A percentile compares a stretch with the other conserved stretches of the same genome.
phyloP scores from a whole-genome alignment of 495 filamentous ascomycete genomes.

The Monascus purpureus region DNA sequence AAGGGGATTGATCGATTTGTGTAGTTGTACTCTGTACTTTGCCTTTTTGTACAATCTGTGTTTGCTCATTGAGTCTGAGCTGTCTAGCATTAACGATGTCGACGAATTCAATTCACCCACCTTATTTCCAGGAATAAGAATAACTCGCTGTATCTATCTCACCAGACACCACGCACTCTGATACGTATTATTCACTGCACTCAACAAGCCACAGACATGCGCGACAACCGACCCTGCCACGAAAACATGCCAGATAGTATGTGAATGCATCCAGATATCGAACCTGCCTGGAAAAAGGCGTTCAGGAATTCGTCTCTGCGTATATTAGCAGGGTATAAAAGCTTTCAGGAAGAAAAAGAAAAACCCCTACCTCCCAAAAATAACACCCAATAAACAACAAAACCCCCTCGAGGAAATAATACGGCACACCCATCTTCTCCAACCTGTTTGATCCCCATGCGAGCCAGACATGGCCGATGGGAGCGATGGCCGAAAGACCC shows the following conservation, averaged over 20 bases:
- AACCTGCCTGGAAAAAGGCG: conserved; percentile 6
- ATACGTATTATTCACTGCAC: conserved; percentile 7
- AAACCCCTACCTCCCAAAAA: conserved; percentile 6
- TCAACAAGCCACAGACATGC: conserved; percentile 8
- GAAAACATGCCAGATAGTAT: conserved; percentile 11
- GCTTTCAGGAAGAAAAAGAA: neutral
- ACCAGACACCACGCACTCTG: conserved; percentile 1
- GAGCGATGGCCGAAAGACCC: conserved; percentile 31
- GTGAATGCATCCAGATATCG: conserved; percentile 11
- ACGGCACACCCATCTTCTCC: conserved; percentile 29
- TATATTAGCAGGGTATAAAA: neutral
- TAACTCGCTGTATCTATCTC: too few species aligned
- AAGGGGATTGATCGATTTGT: too few species aligned
- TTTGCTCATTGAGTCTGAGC: too few species aligned
- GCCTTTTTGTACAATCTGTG: too few species aligned
- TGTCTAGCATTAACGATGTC: too few species aligned
- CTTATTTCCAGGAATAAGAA: too few species aligned
- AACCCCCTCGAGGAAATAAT: conserved; percentile 23
- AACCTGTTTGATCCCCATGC: conserved; percentile 26
- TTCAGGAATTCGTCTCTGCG: conserved; percentile 9
- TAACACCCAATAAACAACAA: conserved; percentile 21
- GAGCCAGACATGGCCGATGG: conserved; percentile 29
- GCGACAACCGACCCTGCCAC: conserved; percentile 8
- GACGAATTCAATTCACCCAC: too few species aligned
- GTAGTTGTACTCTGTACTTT: too few species aligned